Percentiles rank a stretch among this genome's conserved stretches.
These are phyloP conservation scores for Apiospora kogelbergensis DNA, from an alignment of 2,329 filamentous ascomycete species.

Conservation along the genomic window DNA sequence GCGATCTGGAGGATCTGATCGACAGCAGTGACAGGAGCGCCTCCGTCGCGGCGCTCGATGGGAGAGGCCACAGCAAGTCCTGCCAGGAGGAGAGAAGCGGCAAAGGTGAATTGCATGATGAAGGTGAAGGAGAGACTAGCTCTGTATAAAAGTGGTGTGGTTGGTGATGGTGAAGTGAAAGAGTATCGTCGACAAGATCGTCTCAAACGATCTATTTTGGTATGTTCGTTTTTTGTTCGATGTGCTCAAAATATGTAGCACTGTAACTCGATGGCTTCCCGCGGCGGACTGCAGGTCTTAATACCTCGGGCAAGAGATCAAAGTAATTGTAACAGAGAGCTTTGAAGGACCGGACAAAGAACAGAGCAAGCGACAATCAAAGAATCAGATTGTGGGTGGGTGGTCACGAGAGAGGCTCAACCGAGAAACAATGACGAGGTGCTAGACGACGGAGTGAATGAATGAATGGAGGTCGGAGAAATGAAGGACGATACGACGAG, in stretches of 20 bases:
- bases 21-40: not conserved
- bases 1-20: slow-evolving; percentile 44
- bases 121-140: not conserved
- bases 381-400: not conserved
- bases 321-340: not conserved
- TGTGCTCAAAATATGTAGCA: not conserved
- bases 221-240: not conserved
- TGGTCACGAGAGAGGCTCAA: not conserved
- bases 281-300: not conserved
- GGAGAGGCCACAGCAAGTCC: slow-evolving; percentile 13
- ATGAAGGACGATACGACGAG: slow-evolving; percentile 1
- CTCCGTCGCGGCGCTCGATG: not conserved
- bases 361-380: not conserved
- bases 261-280: not conserved
- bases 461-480: not conserved
- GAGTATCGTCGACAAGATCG: not conserved
- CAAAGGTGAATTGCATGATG: slow-evolving; percentile 13
- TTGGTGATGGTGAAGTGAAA: not conserved
- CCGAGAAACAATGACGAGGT: not conserved
- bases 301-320: not conserved
- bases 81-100: slow-evolving; percentile 11
- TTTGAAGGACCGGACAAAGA: not conserved
- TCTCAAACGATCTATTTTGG: slow-evolving; percentile 12
- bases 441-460: slow-evolving; percentile 4
- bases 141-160: not conserved